phyloP scores from a whole-genome alignment of 257 asterid genomes.

The Solanum gandarillasii region DNA sequence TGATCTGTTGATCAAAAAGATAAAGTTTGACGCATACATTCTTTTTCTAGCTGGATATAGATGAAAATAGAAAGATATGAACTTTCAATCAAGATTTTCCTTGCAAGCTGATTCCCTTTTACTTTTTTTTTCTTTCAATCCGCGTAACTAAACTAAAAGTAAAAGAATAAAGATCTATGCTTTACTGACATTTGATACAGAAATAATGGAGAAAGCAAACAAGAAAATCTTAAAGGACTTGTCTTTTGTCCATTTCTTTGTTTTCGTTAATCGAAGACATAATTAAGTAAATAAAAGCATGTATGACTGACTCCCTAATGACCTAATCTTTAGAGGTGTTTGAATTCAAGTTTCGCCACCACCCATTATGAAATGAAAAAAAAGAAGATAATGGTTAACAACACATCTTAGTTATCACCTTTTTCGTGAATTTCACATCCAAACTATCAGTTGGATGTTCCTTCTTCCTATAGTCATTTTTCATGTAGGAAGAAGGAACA shows the following conservation, averaged over 20 bases:
- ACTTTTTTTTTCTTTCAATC: background rate
- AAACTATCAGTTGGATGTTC: background rate
- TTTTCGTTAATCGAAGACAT: background rate
- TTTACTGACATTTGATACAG: background rate
- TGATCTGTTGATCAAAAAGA: conserved; percentile 30
- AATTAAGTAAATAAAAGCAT: background rate
- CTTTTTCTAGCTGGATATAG: background rate
- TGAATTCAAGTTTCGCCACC: background rate
- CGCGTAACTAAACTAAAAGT: background rate
- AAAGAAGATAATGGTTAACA: background rate
- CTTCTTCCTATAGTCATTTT: background rate
- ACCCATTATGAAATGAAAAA: background rate
- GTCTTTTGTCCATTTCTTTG: background rate
- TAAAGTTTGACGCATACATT: background rate
- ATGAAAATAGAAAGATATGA: too few species aligned
- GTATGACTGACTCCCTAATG: background rate
- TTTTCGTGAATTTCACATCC: background rate
- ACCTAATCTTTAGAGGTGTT: background rate
- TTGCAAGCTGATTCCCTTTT: too few species aligned
- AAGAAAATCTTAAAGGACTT: background rate
- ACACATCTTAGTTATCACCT: background rate
- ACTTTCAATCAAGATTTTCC: background rate
- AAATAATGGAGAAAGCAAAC: background rate
- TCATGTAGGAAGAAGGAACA: background rate
- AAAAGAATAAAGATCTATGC: background rate